phyloP scores from a whole-genome alignment of 2,329 filamentous ascomycete species.

The Taxawa tesnikishii region DNA sequence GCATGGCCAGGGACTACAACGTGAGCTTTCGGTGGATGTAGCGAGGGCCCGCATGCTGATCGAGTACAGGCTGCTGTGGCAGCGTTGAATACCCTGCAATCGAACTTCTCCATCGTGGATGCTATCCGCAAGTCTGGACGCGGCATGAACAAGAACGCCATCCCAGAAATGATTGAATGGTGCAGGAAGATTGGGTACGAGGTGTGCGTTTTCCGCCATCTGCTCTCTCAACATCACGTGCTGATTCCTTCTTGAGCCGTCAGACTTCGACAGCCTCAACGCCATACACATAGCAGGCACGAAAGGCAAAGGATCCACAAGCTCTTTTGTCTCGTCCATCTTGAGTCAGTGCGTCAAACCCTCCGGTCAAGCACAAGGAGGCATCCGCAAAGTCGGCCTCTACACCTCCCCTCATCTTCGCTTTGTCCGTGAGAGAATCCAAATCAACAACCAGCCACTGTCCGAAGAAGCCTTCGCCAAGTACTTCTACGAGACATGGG shows the following conservation, averaged over 20 bases:
- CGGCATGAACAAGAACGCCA: conserved; percentile 59
- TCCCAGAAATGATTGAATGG: conserved; percentile 75
- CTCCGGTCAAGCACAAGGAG: conserved; percentile 11
- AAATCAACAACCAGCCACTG: conserved; percentile 62
- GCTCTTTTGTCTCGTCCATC: conserved; percentile 70
- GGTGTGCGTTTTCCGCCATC: conserved; percentile 34
- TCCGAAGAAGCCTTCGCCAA: conserved; percentile 55
- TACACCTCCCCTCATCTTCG: conserved; percentile 82
- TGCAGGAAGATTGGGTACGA: conserved; percentile 63
- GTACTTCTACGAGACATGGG: conserved; percentile 81
- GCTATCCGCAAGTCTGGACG: conserved; percentile 63
- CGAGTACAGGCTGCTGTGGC: conserved; percentile 53
- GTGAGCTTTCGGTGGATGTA: too few species aligned
- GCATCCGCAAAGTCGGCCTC: conserved; percentile 54
- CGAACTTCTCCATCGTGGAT: conserved; percentile 67
- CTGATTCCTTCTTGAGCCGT: conserved; percentile 32
- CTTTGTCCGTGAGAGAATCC: conserved; percentile 73
- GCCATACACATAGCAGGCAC: conserved; percentile 81
- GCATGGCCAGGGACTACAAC: background rate
- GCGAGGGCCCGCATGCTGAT: too few species aligned
- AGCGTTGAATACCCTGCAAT: conserved; percentile 64
- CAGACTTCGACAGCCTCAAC: conserved; percentile 47
- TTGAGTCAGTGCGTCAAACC: conserved; percentile 47
- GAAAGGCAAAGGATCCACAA: conserved; percentile 87
- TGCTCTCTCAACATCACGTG: background rate